Percentiles rank a stretch among this genome's conserved stretches.
These are phyloP conservation scores for Vaccinium vitisidaea DNA, from an alignment of 148 eudicot genomes.

Conservation along the genomic window DNA sequence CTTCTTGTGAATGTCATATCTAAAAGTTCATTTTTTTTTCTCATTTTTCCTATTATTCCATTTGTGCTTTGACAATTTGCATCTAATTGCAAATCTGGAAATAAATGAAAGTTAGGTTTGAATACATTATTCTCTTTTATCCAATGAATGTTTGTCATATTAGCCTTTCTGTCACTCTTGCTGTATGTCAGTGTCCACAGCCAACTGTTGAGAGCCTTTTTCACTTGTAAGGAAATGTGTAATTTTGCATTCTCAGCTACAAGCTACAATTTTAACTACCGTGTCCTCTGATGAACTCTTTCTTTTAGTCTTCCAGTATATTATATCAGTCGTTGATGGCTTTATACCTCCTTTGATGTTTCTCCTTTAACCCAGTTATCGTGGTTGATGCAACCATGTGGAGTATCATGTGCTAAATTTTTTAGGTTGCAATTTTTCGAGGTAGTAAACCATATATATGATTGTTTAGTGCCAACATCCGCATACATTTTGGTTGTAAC, in stretches of 20 bases:
- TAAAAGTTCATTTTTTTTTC: no score
- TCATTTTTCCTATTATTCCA: not conserved
- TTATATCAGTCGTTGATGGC: not conserved
- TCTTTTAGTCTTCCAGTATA: not conserved
- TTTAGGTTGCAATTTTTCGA: not conserved
- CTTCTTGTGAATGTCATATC: not conserved
- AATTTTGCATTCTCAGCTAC: not conserved
- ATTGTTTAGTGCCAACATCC: not conserved
- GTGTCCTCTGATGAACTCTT: not conserved
- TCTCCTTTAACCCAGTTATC: not conserved
- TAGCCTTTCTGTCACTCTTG: not conserved
- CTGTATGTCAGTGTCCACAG: not conserved
- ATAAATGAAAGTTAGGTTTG: not conserved
- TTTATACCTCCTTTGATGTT: not conserved
- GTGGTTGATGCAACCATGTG: not conserved
- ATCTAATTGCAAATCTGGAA: not conserved
- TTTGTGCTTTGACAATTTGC: not conserved
- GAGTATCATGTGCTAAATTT: not conserved
- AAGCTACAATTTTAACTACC: not conserved
- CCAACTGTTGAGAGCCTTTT: not conserved
- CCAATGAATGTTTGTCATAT: not conserved
- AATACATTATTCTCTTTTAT: not conserved
- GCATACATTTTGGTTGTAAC: not conserved
- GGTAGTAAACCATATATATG: not conserved
- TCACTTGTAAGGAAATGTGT: not conserved